Evolutionary conservation across 164 flowering plant genomes (phyloP).

Genomic region (Macadamia tetraphylla): DNA sequence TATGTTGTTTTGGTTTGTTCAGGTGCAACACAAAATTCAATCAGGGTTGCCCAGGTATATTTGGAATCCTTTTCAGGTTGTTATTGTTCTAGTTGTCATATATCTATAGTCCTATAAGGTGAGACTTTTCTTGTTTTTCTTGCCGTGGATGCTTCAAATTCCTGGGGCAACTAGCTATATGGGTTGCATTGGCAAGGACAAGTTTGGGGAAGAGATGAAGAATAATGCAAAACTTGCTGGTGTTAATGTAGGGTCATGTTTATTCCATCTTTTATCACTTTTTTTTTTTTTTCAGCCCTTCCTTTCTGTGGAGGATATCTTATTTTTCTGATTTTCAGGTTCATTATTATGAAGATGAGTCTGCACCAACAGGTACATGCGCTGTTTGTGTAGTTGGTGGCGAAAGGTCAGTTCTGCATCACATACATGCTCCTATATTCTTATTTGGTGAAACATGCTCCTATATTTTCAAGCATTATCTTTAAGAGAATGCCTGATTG

Average conservation of each 20-base stretch:
- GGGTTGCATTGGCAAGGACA: slow-evolving; percentile 95
- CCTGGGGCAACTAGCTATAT: slow-evolving; percentile 94
- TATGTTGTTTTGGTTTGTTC: slow-evolving; percentile 12
- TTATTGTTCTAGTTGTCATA: not conserved
- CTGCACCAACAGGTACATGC: slow-evolving; percentile 89
- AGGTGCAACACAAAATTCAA: slow-evolving; percentile 98
- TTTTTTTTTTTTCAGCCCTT: not conserved
- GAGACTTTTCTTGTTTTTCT: slow-evolving; percentile 5
- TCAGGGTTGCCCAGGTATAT: slow-evolving; percentile 84
- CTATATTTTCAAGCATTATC: too few species aligned
- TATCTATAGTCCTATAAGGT: not conserved
- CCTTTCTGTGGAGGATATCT: not conserved
- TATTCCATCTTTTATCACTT: not conserved
- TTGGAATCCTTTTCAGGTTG: not conserved
- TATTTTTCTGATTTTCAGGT: slow-evolving; percentile 37
- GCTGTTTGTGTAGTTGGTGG: slow-evolving; percentile 96
- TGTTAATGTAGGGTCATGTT: slow-evolving; percentile 54
- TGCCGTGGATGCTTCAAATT: slow-evolving; percentile 95
- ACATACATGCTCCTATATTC: too few species aligned
- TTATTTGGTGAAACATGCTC: too few species aligned
- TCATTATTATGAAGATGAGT: slow-evolving; percentile 83
- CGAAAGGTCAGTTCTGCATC: slow-evolving; percentile 59
- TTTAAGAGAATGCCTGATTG: not conserved
- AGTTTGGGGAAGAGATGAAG: slow-evolving; percentile 96
- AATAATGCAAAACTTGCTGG: slow-evolving; percentile 65